Evolutionary conservation across 1,139 yeast genomes (phyloP).

Genomic region (Pichia sorboxylosa): DNA sequence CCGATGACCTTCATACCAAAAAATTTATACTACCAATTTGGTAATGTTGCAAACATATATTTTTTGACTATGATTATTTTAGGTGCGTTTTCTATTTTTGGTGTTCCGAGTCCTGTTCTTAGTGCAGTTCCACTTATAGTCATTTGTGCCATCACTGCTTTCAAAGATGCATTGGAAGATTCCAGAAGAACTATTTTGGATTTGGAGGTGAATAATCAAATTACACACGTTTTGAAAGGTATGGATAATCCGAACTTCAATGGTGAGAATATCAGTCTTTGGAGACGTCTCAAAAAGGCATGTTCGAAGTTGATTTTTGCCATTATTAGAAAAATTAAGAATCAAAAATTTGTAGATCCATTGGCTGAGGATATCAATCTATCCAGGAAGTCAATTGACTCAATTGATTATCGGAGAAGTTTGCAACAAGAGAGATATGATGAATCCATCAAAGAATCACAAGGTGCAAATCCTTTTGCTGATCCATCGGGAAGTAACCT

Average conservation of each 20-base stretch:
- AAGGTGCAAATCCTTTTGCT: slow-evolving; percentile 15
- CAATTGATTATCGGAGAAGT: slow-evolving; percentile 22
- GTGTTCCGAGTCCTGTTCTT: slow-evolving; percentile 80
- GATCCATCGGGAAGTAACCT: slow-evolving; percentile 13
- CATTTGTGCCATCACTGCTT: slow-evolving; percentile 76
- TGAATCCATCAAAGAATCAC: slow-evolving; percentile 10
- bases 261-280: slow-evolving; percentile 48
- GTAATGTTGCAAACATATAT: slow-evolving; percentile 81
- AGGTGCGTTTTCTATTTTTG: slow-evolving; percentile 83
- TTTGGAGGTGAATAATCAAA: slow-evolving; percentile 75
- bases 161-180: slow-evolving; percentile 92
- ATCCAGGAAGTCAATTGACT: slow-evolving; percentile 21
- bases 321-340: slow-evolving; percentile 21
- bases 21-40: slow-evolving; percentile 68
- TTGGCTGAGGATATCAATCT: slow-evolving; percentile 25
- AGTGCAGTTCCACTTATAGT: slow-evolving; percentile 92
- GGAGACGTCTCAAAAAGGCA: slow-evolving; percentile 59
- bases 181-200: slow-evolving; percentile 75
- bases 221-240: slow-evolving; percentile 66
- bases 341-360: slow-evolving; percentile 19
- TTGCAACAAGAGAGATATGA: slow-evolving; percentile 14
- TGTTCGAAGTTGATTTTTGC: slow-evolving; percentile 27
- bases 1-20: slow-evolving; percentile 83
- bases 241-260: slow-evolving; percentile 66
- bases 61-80: slow-evolving; percentile 72